Conservation (phyloP, 2,329 filamentous ascomycete genomes). For the Rosellinia necatrix region DNA sequence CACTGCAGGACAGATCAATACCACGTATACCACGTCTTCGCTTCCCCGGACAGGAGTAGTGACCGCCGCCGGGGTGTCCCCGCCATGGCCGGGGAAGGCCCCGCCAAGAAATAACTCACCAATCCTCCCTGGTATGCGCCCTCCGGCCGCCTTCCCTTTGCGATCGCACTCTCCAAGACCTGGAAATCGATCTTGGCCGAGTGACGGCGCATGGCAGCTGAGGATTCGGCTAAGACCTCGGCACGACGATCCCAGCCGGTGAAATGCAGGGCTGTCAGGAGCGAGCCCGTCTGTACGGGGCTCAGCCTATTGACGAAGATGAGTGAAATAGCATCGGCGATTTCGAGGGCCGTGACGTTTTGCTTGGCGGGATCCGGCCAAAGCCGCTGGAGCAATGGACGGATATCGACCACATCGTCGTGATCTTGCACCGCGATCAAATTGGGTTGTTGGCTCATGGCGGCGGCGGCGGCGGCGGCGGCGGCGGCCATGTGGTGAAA, state of each 20-base stretch:
- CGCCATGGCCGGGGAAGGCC: neutral
- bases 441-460: too few species aligned
- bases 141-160: constrained; percentile 63
- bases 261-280: constrained; percentile 91
- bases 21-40: neutral
- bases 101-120: constrained; percentile 56
- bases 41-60: neutral
- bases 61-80: neutral
- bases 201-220: constrained; percentile 80
- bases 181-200: constrained; percentile 72
- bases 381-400: constrained; percentile 72
- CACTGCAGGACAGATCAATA: constrained; percentile 50
- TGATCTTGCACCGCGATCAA: constrained; percentile 30
- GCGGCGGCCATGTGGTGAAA: constrained; percentile 2
- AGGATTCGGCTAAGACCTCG: constrained; percentile 85
- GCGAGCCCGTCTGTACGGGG: constrained; percentile 83
- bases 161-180: constrained; percentile 64
- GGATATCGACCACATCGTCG: constrained; percentile 59
- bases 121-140: constrained; percentile 82
- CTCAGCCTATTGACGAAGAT: constrained; percentile 91
- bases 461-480: too few species aligned
- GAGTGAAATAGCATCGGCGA: constrained; percentile 85
- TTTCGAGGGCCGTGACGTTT: constrained; percentile 73
- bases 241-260: constrained; percentile 82
- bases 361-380: constrained; percentile 61